These are phyloP conservation scores for Cercophora newfieldiana DNA, from an alignment of 495 filamentous ascomycete genomes.

Conservation along the genomic window DNA sequence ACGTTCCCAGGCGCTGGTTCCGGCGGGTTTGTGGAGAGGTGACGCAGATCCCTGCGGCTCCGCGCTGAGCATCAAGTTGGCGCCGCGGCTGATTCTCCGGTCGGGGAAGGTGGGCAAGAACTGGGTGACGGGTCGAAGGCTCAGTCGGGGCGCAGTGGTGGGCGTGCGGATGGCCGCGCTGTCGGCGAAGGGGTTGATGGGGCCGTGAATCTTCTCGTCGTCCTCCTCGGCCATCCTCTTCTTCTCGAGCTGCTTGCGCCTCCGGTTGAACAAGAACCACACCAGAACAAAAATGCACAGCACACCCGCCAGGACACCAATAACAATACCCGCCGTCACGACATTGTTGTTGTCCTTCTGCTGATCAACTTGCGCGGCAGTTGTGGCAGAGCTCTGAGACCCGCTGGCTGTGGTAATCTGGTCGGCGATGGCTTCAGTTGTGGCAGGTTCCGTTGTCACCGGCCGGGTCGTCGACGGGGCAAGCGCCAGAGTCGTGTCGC, in stretches of 20 bases:
- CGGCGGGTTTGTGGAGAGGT: conserved; percentile 29
- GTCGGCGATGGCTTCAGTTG: conserved; percentile 9
- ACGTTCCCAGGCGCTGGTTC: conserved; percentile 46
- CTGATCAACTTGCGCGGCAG: conserved; percentile 32
- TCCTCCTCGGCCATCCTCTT: conserved; percentile 52
- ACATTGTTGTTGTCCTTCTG: conserved; percentile 54
- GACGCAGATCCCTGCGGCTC: conserved; percentile 29
- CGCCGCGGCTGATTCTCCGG: conserved; percentile 50
- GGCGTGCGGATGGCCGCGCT: conserved; percentile 36
- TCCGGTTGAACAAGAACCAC: conserved; percentile 67
- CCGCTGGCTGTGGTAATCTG: conserved; percentile 21
- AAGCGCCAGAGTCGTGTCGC: conserved; percentile 15
- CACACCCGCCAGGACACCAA: conserved; percentile 70
- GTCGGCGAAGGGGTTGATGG: conserved; percentile 37
- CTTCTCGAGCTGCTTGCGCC: conserved; percentile 51
- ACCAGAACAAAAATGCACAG: conserved; percentile 61
- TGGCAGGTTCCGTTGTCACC: conserved; percentile 8
- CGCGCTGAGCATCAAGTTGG: conserved; percentile 41
- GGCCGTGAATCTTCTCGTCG: conserved; percentile 56
- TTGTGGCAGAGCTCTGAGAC: conserved; percentile 22
- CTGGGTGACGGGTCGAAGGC: conserved; percentile 83
- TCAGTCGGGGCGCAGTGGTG: conserved; percentile 67
- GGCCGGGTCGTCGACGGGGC: conserved; percentile 25
- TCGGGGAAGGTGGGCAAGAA: conserved; percentile 62
- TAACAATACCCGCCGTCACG: conserved; percentile 79